Base-by-base conservation (phyloP, 2,329 filamentous ascomycete species). In the Xylaria sp. region DNA sequence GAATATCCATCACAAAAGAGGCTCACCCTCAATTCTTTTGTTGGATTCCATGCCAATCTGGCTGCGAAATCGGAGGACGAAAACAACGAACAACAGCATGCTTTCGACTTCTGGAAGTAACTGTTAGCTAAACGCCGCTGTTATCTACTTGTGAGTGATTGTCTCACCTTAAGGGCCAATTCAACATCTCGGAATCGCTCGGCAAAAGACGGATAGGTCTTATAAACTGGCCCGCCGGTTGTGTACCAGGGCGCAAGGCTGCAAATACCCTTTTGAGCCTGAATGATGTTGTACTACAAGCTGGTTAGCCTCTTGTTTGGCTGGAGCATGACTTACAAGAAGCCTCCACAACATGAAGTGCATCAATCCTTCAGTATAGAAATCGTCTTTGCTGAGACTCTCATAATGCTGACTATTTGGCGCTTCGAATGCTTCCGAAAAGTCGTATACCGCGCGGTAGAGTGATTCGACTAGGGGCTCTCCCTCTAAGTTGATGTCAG, bases 11-110 rank as follows among this genome's bases (percentile, higher is more conserved):
- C 36, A 25, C 31, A 33, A 8, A 8, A 23, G 6, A 23, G 39
- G 20, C 67, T 69, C 23, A 69, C 69, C 2, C 36, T 59, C 1
- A 18, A 0, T 33, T 71, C 69, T 25, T 56, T 71, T 0, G 2
- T 0, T 3, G 69, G 69, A 13, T 71, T 69, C 69, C 69, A 71
- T 1, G 69, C 63, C 9, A 71, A 51, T 7, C 67, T 33, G 6
- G 59, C 63, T 2, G 55, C 6, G 12, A 71, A 71, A 0, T 33
- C 33, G 3, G 10, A 0, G 15, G 10, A 1, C 2, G 48, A 58
- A 31, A 69, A 69, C 0, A 69, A 3, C 1, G 59, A 66, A 7
- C 36, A 20, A 51, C 66, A 69, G 31, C 46, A 33, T 0, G 59
- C n/a, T 36, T 71, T 71, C 0, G 62, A 69, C 10, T 28, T 8